Base-by-base conservation (phyloP, 192 early-diverging fungal genomes). In the Backusella luteola region DNA sequence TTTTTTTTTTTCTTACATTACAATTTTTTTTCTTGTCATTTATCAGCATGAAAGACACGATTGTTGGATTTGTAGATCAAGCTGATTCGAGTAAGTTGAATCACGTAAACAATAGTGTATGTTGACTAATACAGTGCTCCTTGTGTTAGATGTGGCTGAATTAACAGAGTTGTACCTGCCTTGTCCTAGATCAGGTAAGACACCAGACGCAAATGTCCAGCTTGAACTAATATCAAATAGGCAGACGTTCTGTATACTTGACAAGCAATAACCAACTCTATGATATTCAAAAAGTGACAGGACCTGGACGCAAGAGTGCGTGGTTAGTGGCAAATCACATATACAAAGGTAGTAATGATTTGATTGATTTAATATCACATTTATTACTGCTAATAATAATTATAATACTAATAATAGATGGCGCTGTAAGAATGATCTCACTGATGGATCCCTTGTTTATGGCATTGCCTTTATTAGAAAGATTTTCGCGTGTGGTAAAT, bases 361-460 rank as follows among this genome's bases (percentile, higher is more conserved):
- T 9, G 36, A 38, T 38, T 38, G 36, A 38, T 39, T 39, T 39
- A 39, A 39, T 32, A 66, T 66, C 21, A 66, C 46, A 49, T 49
- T 19, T n/a, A 17, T 32, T 32, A 32, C 32, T 32, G 32, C 4
- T 49, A 49, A 49, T 49, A 15, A 49, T 49, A 19, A 19, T n/a
- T n/a, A n/a, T 49, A 49, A 6, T n/a, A 49, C 46, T 38, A 8
- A 17, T 19, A 68, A 11, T 69, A 69, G 53, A 74, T 42, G 73
- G 73, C 15, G 36, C 32, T 17, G 34, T 74, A 5, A 34, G 73
- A 42, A 36, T 74, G 19, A 39, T 74, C 17, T 44, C 73, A 66
- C 73, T 15, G 11, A 66, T 74, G 19, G 73, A 74, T 63, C 73
- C 73, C 11, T 74, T 74, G 14, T 74, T 74, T 63, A 66, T 74